These are phyloP conservation scores for Stephania yunnanensis DNA, from an alignment of 164 flowering plant genomes.

Conservation along the genomic window DNA sequence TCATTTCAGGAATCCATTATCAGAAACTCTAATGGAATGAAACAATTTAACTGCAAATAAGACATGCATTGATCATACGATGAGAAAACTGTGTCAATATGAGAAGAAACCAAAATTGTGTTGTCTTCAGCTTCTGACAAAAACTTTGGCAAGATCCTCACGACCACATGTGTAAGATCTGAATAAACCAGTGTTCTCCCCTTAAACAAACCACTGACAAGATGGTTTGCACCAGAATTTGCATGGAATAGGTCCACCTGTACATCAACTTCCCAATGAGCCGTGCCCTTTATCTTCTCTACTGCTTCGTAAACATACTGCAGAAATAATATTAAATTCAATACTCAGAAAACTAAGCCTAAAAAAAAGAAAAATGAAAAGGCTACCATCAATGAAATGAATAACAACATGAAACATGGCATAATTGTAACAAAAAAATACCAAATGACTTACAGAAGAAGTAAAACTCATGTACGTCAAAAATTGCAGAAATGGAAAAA, in stretches of 20 bases:
- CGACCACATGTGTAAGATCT: slow-evolving; percentile 66
- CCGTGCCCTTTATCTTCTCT: slow-evolving; percentile 56
- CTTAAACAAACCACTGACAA: slow-evolving; percentile 59
- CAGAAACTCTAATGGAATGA: neutral
- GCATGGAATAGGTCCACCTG: slow-evolving; percentile 74
- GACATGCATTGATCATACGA: slow-evolving; percentile 43
- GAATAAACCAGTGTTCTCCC: slow-evolving; percentile 87
- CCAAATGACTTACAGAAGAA: neutral
- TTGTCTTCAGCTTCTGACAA: slow-evolving; percentile 59
- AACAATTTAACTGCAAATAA: neutral
- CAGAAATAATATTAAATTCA: slow-evolving; percentile 7
- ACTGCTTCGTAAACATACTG: slow-evolving; percentile 71
- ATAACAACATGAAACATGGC: neutral
- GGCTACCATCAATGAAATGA: neutral
- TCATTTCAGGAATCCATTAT: neutral
- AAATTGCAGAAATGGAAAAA: neutral
- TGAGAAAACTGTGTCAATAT: slow-evolving; percentile 91
- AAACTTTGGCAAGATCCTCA: slow-evolving; percentile 79
- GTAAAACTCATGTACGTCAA: neutral
- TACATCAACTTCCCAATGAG: slow-evolving; percentile 96
- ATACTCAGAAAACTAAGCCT: neutral
- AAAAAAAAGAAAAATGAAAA: neutral
- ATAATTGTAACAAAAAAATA: neutral
- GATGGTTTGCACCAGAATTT: slow-evolving; percentile 59
- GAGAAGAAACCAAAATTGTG: slow-evolving; percentile 90